phyloP scores from a whole-genome alignment of 2,329 filamentous ascomycete genomes.

The Ophiostoma sp. region DNA sequence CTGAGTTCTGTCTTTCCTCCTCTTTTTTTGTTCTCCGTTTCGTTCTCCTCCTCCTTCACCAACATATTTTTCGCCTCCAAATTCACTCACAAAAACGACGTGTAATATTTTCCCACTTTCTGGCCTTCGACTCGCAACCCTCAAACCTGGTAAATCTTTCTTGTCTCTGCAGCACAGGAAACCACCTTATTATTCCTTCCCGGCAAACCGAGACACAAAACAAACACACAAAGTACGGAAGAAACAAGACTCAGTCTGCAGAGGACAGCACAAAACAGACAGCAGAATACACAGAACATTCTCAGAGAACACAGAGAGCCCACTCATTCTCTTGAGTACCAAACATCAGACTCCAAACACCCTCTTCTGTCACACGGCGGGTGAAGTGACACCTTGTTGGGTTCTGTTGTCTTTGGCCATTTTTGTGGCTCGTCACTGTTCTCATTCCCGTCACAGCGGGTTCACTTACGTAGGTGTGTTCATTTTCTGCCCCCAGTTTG shows the following conservation, averaged over 20 bases:
- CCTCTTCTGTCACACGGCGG: neutral
- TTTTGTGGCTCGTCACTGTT: neutral
- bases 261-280: neutral
- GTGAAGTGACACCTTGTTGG: neutral
- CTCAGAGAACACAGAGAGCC: neutral
- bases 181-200: neutral
- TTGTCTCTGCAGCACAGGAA: neutral
- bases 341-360: neutral
- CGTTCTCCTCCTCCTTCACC: neutral
- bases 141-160: neutral
- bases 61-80: neutral
- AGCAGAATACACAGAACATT: neutral
- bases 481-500: neutral
- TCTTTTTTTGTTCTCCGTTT: neutral
- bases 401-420: neutral
- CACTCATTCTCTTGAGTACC: neutral
- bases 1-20: neutral
- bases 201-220: constrained; percentile 15
- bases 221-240: neutral
- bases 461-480: neutral
- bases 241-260: neutral
- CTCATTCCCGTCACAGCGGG: neutral
- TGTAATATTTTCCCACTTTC: neutral
- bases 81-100: constrained; percentile 7
- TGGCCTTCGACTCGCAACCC: neutral